Conservation (phyloP, 2,329 filamentous ascomycete genomes). For the Claviceps sp. region DNA sequence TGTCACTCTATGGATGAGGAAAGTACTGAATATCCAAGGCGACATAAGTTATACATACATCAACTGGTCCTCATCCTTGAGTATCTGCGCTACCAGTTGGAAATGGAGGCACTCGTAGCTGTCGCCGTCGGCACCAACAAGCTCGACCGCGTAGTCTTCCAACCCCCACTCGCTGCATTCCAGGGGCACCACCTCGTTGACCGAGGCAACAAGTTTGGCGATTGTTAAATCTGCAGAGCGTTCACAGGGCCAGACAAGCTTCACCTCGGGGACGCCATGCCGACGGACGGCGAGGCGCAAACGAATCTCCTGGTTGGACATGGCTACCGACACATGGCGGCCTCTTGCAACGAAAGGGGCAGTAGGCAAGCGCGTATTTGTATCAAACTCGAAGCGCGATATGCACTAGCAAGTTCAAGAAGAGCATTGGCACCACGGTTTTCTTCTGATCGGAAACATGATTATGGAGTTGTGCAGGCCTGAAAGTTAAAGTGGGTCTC, state of each 20-base stretch:
- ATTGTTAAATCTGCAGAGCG: slow-evolving; percentile 52
- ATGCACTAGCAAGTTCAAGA: neutral
- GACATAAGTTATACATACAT: slow-evolving; percentile 39
- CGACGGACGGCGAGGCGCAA: slow-evolving; percentile 61
- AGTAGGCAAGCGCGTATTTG: neutral
- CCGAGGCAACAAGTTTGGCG: slow-evolving; percentile 59
- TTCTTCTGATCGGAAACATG: neutral
- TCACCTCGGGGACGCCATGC: slow-evolving; percentile 57
- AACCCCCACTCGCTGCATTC: slow-evolving; percentile 73
- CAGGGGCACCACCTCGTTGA: slow-evolving; percentile 71
- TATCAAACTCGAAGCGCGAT: neutral
- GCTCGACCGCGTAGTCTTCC: slow-evolving; percentile 79
- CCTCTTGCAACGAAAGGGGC: neutral
- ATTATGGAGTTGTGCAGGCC: neutral
- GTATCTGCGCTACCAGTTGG: slow-evolving; percentile 51
- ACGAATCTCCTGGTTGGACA: slow-evolving; percentile 37
- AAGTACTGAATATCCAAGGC: neutral
- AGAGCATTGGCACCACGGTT: neutral
- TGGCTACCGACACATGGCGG: slow-evolving; percentile 13
- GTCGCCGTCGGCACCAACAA: slow-evolving; percentile 38
- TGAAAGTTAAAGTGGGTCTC: slow-evolving; percentile 1
- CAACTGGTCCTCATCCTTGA: slow-evolving; percentile 76
- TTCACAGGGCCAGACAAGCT: slow-evolving; percentile 57
- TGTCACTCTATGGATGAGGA: no score
- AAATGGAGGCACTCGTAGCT: slow-evolving; percentile 85